A percentile compares a stretch with the other conserved stretches of the same genome.
Evolutionary conservation across 345 rosid species (phyloP).

Genomic region (Pelargonium nanum): DNA sequence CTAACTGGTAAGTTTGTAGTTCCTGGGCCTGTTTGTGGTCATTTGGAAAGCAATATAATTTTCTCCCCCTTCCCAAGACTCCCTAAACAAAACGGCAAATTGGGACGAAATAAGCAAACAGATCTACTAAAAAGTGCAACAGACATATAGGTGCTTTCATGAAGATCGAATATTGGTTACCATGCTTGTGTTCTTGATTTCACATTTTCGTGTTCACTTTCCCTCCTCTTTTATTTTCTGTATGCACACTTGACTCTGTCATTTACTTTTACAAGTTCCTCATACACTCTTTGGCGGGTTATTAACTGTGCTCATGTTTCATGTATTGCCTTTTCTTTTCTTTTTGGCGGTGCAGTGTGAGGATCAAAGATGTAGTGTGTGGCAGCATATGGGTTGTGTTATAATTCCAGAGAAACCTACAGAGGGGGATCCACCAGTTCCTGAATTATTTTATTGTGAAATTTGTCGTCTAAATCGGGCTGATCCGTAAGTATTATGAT

Average conservation of each 20-base stretch:
- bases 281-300: background rate
- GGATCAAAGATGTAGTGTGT: constrained; percentile 49
- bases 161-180: no score
- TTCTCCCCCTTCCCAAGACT: no score
- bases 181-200: no score
- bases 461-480: constrained; percentile 74
- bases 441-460: constrained; percentile 68
- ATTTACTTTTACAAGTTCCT: background rate
- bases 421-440: constrained; percentile 49
- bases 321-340: background rate
- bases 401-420: constrained; percentile 54
- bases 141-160: no score
- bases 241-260: background rate
- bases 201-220: no score
- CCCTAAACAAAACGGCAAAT: no score
- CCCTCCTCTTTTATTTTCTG: background rate
- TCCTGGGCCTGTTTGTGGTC: no score
- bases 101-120: no score
- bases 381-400: constrained; percentile 80
- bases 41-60: no score
- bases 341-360: constrained; percentile 43
- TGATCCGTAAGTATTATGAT: constrained; percentile 60
- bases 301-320: constrained; percentile 1
- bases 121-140: no score
- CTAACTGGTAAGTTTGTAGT: no score